These are phyloP conservation scores for Penicillium mononematosum DNA, from an alignment of 495 filamentous ascomycete genomes.

Conservation along the genomic window DNA sequence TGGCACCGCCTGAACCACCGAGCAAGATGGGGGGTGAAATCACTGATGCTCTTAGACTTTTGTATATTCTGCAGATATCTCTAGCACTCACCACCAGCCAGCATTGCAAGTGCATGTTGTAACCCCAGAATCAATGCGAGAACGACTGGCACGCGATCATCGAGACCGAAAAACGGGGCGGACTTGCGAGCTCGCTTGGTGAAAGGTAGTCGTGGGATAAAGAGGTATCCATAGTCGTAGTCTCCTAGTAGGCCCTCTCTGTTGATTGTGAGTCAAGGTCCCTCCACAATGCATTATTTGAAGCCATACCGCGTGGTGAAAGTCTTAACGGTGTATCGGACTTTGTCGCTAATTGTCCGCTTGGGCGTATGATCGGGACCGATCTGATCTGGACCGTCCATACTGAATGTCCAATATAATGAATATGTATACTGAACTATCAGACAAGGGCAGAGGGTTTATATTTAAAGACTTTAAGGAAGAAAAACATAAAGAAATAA, in stretches of 20 bases:
- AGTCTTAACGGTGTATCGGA: slow-evolving; percentile 36
- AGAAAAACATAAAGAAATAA: background rate
- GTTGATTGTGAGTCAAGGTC: slow-evolving; percentile 31
- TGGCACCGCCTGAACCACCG: slow-evolving; percentile 60
- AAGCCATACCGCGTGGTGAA: slow-evolving; percentile 51
- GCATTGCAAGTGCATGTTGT: slow-evolving; percentile 68
- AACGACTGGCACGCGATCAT: slow-evolving; percentile 78
- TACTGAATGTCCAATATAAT: slow-evolving; percentile 17
- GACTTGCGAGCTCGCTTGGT: slow-evolving; percentile 61
- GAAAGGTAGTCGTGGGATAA: slow-evolving; percentile 81
- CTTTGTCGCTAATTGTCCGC: slow-evolving; percentile 37
- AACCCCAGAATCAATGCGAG: slow-evolving; percentile 71
- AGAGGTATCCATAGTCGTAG: slow-evolving; percentile 82
- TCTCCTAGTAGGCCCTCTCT: slow-evolving; percentile 75
- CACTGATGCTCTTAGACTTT: slow-evolving; percentile 31
- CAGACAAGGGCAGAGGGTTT: background rate
- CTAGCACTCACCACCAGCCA: slow-evolving; percentile 52
- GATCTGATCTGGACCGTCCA: slow-evolving; percentile 53
- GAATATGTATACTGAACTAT: background rate
- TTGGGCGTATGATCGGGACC: slow-evolving; percentile 47
- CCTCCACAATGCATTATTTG: background rate
- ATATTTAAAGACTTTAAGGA: slow-evolving; percentile 3
- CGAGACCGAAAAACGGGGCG: slow-evolving; percentile 84
- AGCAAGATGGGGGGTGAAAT: slow-evolving; percentile 84
- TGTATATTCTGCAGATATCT: background rate